phyloP scores from a whole-genome alignment of 2,329 filamentous ascomycete genomes.

The Xylariaceae sp. region DNA sequence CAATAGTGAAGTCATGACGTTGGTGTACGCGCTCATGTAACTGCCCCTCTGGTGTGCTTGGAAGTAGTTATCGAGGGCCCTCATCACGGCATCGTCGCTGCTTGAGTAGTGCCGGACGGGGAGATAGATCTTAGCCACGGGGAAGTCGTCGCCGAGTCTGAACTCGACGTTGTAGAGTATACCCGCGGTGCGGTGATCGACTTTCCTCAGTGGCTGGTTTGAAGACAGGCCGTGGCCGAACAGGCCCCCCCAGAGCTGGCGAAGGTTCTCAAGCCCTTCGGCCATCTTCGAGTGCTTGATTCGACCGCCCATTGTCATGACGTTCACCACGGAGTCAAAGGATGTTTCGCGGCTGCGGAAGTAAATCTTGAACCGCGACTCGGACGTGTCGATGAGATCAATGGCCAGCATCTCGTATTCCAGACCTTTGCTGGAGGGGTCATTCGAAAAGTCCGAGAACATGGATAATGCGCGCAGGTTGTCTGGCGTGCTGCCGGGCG shows the following conservation, averaged over 20 bases:
- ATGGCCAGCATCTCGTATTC: slow-evolving; percentile 19
- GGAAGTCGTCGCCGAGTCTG: slow-evolving; percentile 2
- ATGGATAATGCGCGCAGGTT: slow-evolving; percentile 3
- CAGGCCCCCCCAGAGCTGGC: slow-evolving; percentile 8
- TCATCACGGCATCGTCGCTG: slow-evolving; percentile 5
- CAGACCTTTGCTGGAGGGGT: not conserved
- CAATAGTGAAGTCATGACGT: slow-evolving; percentile 10
- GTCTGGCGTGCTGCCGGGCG: not conserved
- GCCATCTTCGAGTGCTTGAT: not conserved
- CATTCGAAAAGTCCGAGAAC: slow-evolving; percentile 7
- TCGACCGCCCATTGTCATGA: slow-evolving; percentile 12
- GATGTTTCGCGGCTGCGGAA: slow-evolving; percentile 11
- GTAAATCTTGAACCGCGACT: slow-evolving; percentile 17
- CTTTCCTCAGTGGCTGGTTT: not conserved
- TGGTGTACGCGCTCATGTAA: slow-evolving; percentile 6
- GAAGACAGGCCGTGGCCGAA: not conserved
- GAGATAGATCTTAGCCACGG: slow-evolving; percentile 13
- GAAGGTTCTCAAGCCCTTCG: slow-evolving; percentile 9
- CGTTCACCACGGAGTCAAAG: slow-evolving; percentile 4
- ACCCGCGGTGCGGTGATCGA: slow-evolving; percentile 13
- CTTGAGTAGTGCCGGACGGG: slow-evolving; percentile 18
- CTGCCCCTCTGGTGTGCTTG: slow-evolving; percentile 4
- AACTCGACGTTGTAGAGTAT: slow-evolving; percentile 20
- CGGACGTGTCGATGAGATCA: slow-evolving; percentile 9
- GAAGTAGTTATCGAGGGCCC: slow-evolving; percentile 4